Percentiles rank a stretch among this genome's conserved stretches.
Evolutionary conservation across 225 moss, liverwort and hornwort genomes (phyloP).

Genomic region (Physcomitrellopsis africana): DNA sequence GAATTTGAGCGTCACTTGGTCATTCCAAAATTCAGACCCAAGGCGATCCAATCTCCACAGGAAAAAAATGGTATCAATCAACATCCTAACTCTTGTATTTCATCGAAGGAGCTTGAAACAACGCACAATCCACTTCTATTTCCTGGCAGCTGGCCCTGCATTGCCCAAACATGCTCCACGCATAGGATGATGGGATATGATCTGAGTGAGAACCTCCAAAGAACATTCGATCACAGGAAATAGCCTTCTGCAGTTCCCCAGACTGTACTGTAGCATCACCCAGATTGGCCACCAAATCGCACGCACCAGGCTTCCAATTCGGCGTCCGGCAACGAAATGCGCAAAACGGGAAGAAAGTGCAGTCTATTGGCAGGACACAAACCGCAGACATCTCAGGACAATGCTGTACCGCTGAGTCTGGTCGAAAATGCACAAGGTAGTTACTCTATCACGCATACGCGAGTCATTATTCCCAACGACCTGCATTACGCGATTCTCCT

Average conservation of each 20-base stretch:
- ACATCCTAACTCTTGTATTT: conserved; percentile 28
- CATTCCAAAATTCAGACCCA: conserved; percentile 10
- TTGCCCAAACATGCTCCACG: conserved; percentile 21
- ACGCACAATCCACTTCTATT: conserved; percentile 22
- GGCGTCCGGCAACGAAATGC: conserved; percentile 17
- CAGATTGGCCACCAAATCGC: conserved; percentile 23
- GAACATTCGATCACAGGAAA: conserved; percentile 10
- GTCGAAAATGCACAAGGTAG: conserved; percentile 33
- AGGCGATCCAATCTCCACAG: conserved; percentile 19
- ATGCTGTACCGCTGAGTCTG: conserved; percentile 8
- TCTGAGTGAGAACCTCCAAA: conserved; percentile 23
- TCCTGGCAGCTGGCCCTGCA: conserved; percentile 31
- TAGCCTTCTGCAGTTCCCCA: conserved; percentile 6
- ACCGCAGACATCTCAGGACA: conserved; percentile 30
- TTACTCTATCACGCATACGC: conserved; percentile 39
- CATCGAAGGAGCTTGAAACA: conserved; percentile 11
- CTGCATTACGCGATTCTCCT: conserved; percentile 30
- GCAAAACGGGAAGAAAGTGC: conserved; percentile 25
- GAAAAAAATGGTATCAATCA: conserved; percentile 12
- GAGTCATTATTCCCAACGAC: conserved; percentile 40
- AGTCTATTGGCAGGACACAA: conserved; percentile 8
- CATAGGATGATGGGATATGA: conserved; percentile 33
- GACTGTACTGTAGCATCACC: conserved; percentile 29
- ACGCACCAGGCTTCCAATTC: conserved; percentile 31
- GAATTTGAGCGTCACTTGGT: conserved; percentile 20